Base-by-base conservation (phyloP, 352 stramenopile genomes). In the Globisporangium nodosum region DNA sequence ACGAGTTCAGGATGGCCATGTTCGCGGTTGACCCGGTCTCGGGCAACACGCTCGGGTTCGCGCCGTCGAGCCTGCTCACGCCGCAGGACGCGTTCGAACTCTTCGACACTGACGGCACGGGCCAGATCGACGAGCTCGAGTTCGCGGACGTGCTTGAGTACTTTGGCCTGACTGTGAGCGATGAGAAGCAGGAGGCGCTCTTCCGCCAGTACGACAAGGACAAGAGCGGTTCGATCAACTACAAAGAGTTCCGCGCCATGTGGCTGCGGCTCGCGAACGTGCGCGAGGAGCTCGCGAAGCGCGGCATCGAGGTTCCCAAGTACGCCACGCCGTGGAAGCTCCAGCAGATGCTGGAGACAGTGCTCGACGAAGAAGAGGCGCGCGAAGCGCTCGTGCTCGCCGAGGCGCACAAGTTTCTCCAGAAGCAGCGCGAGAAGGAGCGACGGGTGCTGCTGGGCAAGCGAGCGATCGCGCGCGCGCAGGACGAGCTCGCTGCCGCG, bases 141-240 rank as follows among this genome's bases (percentile, higher is more conserved):
- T 98, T 98, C 62, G 88, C 87, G 54, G 83, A 92, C 57, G 84
- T 97, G 16, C 84, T 98, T n/a, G 91, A 98, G 68, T 98, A 97
- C 56, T 87, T 98, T 56, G 83, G 76, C 21, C 83, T 97, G 65
- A 66, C 87, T 53, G 82, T 96, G 20, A 91, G 81, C 18, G 90
- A 97, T 54, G 77, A 70, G 55, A 96, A 97, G 64, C 86, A 96
- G 52, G 94, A 98, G 56, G 67, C 81, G 24, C 70, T 98, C 12
- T 98, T 98, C 64, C 81, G 76, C 33, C 94, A 97, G 52, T 97
- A 96, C 66, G 94, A 97, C 72, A 92, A 86, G 46, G 85, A 98
- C 65, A 88, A 87, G 43, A 94, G 81, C 42, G 91, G 90, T 1
- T 88, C 74, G 54, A 97, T 98, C 54, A 89, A 98, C 54, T 98